Base-by-base conservation (phyloP, 148 eudicot species). In the Fallopia convolvulus region DNA sequence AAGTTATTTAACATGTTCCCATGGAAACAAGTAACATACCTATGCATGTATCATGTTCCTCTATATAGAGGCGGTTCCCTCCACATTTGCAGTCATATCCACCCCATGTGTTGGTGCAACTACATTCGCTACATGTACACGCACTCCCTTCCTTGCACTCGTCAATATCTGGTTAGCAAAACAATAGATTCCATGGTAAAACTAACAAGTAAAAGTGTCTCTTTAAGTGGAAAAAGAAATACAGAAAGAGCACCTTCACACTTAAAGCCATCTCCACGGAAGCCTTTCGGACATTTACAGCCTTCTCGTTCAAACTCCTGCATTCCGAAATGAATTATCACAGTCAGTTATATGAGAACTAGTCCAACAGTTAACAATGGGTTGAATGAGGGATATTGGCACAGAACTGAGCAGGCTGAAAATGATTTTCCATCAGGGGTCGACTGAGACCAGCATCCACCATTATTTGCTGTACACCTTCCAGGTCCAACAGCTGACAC, bases 381-480 rank as follows among this genome's bases (percentile, higher is more conserved):
- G 70, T 6, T 52, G 7, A 52, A 0, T 15, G 70, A 63, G 70
- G 39, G 39, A 63, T 26, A 23, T 30, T 23, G 18, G 30, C 17
- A 63, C 70, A 63, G 70, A 91, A 94, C 97, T 80, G 85, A 82
- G 87, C 99, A 95, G 68, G 99, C 99, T 0, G 99, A 92, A 78
- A 89, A 87, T 18, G 80, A 88, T 63, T 23, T 70, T 75, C 90
- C 90, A 23, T 82, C 74, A 30, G 30, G 6, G 77, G 26, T 85
- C 6, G 79, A 83, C 30, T 91, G 89, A 58, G 91, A 84, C 99
- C 99, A 95, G 83, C 99, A 95, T 33, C 90, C 97, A 53, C 97
- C 99, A 80, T 85, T 80, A 85, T 92, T 83, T 42, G 91, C 50
- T 6, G 82, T n/a, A 77, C 99, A 95, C 74, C 97, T 89, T 82